phyloP scores from a whole-genome alignment of 768 basidiomycete species.

The Nidularia pulvinata region DNA sequence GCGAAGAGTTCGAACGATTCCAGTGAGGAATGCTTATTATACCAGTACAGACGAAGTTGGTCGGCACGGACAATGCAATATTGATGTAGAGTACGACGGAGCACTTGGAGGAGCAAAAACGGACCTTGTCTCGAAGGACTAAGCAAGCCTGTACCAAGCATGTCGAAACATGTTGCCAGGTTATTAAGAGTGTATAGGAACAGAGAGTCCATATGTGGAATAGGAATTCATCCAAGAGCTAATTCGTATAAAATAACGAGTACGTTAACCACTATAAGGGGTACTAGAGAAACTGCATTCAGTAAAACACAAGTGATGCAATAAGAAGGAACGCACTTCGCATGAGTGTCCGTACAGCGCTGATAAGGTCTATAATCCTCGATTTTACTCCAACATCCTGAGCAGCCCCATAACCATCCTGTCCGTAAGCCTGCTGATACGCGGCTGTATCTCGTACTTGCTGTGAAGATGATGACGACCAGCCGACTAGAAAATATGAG shows the following conservation, averaged over 20 bases:
- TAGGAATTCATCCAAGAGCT: slow-evolving; percentile 46
- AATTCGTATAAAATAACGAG: slow-evolving; percentile 88
- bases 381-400: slow-evolving; percentile 78
- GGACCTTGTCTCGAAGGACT: too few species aligned
- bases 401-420: slow-evolving; percentile 51
- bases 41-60: too few species aligned
- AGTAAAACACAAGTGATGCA: slow-evolving; percentile 6
- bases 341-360: slow-evolving; percentile 96
- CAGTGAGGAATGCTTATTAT: neutral
- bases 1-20: neutral
- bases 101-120: too few species aligned
- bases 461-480: slow-evolving; percentile 63
- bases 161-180: too few species aligned
- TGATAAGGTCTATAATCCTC: slow-evolving; percentile 88
- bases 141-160: too few species aligned
- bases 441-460: slow-evolving; percentile 57
- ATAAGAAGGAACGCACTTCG: slow-evolving; percentile 65
- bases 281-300: slow-evolving; percentile 55
- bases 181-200: too few species aligned
- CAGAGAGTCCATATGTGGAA: too few species aligned
- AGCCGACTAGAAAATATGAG: slow-evolving; percentile 66
- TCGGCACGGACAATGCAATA: too few species aligned
- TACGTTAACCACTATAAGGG: slow-evolving; percentile 86
- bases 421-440: slow-evolving; percentile 72
- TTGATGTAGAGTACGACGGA: too few species aligned